These are phyloP conservation scores for Decorospora gaudefroyi DNA, from an alignment of 2,329 filamentous ascomycete species.

Conservation along the genomic window DNA sequence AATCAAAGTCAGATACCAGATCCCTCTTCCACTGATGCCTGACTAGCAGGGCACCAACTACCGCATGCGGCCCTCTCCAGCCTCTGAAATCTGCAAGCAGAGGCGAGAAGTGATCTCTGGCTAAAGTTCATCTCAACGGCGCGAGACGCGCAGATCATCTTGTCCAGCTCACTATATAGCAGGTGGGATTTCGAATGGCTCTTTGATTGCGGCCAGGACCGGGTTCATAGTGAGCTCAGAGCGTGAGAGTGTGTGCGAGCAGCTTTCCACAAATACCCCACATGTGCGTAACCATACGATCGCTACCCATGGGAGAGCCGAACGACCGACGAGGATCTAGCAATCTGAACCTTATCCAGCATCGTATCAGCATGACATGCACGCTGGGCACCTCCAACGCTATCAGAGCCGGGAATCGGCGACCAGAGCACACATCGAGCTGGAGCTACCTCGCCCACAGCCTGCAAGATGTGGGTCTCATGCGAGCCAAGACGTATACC, in stretches of 20 bases:
- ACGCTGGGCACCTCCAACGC: constrained; percentile 8
- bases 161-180: no score
- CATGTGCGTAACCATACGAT: background rate
- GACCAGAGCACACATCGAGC: constrained; percentile 24
- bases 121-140: background rate
- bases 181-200: no score
- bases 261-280: constrained; percentile 1
- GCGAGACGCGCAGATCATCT: background rate
- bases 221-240: background rate
- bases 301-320: background rate
- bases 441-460: constrained; percentile 20
- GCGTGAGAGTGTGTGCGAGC: no score
- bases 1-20: no score
- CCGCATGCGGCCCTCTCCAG: no score
- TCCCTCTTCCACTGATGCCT: no score
- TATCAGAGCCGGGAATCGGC: constrained; percentile 22
- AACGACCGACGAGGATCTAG: no score
- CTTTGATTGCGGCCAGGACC: background rate
- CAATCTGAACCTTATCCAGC: background rate
- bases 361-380: background rate
- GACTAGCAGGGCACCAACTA: no score
- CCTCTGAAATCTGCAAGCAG: no score
- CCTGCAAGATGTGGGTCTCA: constrained; percentile 21
- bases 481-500: constrained; percentile 23
- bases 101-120: background rate